Evolutionary conservation across 768 basidiomycete genomes (phyloP).

Genomic region (Lanmaoa pseudosensibilis): DNA sequence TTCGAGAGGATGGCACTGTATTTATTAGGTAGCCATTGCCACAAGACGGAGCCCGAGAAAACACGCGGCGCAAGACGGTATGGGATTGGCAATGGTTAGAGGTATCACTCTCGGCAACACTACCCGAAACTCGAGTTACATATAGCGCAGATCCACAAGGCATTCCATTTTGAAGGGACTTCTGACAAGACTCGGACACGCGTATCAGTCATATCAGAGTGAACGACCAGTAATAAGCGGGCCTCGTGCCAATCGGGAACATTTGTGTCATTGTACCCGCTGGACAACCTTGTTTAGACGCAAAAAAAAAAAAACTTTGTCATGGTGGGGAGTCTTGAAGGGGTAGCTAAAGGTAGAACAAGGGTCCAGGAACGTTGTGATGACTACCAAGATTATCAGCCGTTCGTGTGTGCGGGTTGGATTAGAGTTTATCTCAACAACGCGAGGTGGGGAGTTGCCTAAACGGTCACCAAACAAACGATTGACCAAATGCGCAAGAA

Average conservation of each 20-base stretch:
- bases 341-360: conserved; percentile 31
- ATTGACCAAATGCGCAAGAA: conserved; percentile 35
- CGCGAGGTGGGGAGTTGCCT: conserved; percentile 25
- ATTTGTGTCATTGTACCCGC: conserved; percentile 20
- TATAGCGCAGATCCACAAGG: conserved; percentile 22
- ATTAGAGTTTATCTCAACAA: conserved; percentile 23
- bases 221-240: conserved; percentile 1
- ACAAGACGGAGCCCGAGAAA: neutral
- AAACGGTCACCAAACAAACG: conserved; percentile 36
- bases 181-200: conserved; percentile 25
- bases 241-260: conserved; percentile 20
- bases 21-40: neutral
- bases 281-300: conserved; percentile 16
- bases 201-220: conserved; percentile 20
- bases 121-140: conserved; percentile 10
- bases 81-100: neutral
- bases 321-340: neutral
- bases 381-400: conserved; percentile 24
- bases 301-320: conserved; percentile 9
- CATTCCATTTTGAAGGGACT: conserved; percentile 18
- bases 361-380: conserved; percentile 30
- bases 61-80: conserved; percentile 5
- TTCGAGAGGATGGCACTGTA: neutral
- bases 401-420: conserved; percentile 7
- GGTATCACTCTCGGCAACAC: neutral